phyloP scores from a whole-genome alignment of 768 basidiomycete species.

The Cystobasidium tubakii region DNA sequence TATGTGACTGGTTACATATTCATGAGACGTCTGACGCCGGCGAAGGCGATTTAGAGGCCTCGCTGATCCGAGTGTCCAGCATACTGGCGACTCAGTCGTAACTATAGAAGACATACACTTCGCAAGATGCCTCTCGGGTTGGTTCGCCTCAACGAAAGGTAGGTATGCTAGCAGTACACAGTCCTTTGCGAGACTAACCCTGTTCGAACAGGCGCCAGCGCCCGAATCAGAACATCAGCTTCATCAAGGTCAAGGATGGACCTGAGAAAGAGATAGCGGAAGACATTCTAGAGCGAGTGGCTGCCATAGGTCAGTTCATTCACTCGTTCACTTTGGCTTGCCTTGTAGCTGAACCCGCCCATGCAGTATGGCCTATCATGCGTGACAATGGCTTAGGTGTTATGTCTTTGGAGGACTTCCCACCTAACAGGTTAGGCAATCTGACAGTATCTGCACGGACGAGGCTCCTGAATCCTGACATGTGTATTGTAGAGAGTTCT shows the following conservation, averaged over 20 bases:
- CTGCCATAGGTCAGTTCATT: slow-evolving; percentile 15
- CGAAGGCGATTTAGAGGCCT: neutral
- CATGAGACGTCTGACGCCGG: neutral
- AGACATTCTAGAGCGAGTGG: slow-evolving; percentile 33
- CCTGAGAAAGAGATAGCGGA: slow-evolving; percentile 19
- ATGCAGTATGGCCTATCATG: slow-evolving; percentile 36
- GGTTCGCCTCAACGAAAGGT: slow-evolving; percentile 1
- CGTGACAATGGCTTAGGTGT: slow-evolving; percentile 15
- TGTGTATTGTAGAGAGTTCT: slow-evolving; percentile 10
- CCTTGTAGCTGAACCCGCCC: neutral
- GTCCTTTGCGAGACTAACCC: neutral
- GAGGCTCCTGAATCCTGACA: neutral
- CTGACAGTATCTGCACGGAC: neutral
- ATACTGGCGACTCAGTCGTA: neutral
- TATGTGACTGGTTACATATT: neutral
- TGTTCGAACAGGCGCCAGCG: neutral
- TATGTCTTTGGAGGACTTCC: slow-evolving; percentile 33
- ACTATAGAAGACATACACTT: neutral
- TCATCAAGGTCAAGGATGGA: slow-evolving; percentile 21
- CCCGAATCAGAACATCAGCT: slow-evolving; percentile 29
- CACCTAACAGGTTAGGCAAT: slow-evolving; percentile 23
- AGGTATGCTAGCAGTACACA: neutral
- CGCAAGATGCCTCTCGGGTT: slow-evolving; percentile 30
- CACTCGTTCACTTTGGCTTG: neutral
- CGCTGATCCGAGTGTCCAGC: neutral